Percentiles rank a stretch among this genome's conserved stretches.
These are phyloP conservation scores for Beta corolliflora DNA, from an alignment of 179 eudicot genomes.

Conservation along the genomic window DNA sequence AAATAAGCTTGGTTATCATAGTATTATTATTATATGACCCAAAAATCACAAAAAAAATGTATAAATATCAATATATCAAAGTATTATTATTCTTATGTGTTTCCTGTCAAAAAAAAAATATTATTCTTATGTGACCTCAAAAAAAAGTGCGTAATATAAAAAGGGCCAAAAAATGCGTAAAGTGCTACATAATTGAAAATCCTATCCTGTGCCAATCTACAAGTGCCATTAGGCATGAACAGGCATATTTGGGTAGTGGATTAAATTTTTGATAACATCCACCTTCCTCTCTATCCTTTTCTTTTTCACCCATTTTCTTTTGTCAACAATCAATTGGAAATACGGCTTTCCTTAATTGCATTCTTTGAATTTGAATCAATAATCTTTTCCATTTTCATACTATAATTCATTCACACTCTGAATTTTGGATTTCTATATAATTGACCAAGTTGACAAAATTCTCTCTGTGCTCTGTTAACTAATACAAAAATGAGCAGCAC, in stretches of 20 bases:
- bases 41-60: too few relatives aligned
- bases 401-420: too few relatives aligned
- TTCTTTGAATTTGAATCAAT: neutral
- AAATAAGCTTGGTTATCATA: too few relatives aligned
- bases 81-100: too few relatives aligned
- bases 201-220: constrained; percentile 12
- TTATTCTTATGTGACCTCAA: too few relatives aligned
- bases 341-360: neutral
- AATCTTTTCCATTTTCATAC: neutral
- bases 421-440: too few relatives aligned
- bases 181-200: neutral
- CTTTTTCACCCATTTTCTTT: neutral
- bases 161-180: neutral
- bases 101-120: too few relatives aligned
- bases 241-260: constrained; percentile 16
- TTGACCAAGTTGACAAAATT: too few relatives aligned
- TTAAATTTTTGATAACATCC: constrained; percentile 10
- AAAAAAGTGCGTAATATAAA: neutral
- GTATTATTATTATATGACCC: too few relatives aligned
- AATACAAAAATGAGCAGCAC: constrained; percentile 31
- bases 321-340: neutral
- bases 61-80: too few relatives aligned
- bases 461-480: too few relatives aligned
- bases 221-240: neutral
- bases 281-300: neutral